Percentiles rank a stretch among this genome's conserved stretches.
Evolutionary conservation across 495 filamentous ascomycete species (phyloP).

Genomic region (Aspergillus hancockii): DNA sequence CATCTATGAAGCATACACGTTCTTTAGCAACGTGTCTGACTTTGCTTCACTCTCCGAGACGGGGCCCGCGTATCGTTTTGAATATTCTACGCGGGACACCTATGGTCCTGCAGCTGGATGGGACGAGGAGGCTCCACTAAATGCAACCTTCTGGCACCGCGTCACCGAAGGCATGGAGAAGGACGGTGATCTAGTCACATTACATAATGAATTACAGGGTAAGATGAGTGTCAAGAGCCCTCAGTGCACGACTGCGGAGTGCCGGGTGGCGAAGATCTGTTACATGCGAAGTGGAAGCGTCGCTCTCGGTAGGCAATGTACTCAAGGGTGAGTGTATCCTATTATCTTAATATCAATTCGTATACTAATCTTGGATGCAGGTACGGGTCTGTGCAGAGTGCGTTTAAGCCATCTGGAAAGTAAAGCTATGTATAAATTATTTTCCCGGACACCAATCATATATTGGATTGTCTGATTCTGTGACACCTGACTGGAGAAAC

Average conservation of each 20-base stretch:
- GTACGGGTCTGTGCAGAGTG: slow-evolving; percentile 36
- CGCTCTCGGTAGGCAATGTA: slow-evolving; percentile 50
- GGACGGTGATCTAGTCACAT: slow-evolving; percentile 44
- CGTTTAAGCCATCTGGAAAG: slow-evolving; percentile 14
- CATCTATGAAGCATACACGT: slow-evolving; percentile 54
- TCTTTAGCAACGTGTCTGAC: slow-evolving; percentile 50
- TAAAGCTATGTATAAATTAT: background rate
- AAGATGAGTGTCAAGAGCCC: slow-evolving; percentile 52
- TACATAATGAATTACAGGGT: slow-evolving; percentile 57
- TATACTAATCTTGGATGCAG: slow-evolving; percentile 17
- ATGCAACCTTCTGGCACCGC: slow-evolving; percentile 59
- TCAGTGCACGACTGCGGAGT: slow-evolving; percentile 50
- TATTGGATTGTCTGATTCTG: background rate
- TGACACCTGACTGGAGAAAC: background rate
- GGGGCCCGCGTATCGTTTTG: slow-evolving; percentile 49
- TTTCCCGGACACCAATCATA: background rate
- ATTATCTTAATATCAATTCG: background rate
- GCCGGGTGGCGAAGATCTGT: slow-evolving; percentile 57
- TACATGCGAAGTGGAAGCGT: slow-evolving; percentile 60
- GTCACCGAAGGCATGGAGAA: slow-evolving; percentile 62
- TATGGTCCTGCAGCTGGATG: slow-evolving; percentile 49
- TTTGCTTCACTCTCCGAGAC: slow-evolving; percentile 35
- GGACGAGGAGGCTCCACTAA: slow-evolving; percentile 50
- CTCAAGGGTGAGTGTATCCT: slow-evolving; percentile 43
- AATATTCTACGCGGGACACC: slow-evolving; percentile 57